Conservation (phyloP, 179 eudicot species). For the Carnegiea gigantea region DNA sequence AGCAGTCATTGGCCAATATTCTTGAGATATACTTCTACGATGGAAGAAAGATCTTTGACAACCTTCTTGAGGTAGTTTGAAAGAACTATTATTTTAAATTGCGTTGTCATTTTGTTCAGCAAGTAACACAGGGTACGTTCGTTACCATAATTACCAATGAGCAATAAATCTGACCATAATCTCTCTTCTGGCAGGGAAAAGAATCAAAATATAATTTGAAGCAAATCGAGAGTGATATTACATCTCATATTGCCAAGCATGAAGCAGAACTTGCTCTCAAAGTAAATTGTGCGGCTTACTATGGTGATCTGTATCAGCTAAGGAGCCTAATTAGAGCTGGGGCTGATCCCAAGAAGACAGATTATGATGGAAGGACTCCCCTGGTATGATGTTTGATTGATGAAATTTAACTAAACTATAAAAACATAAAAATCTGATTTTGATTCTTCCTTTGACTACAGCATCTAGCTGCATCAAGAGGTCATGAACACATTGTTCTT, state of each 20-base stretch:
- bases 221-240: slow-evolving; percentile 75
- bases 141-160: neutral
- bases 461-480: slow-evolving; percentile 82
- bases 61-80: slow-evolving; percentile 68
- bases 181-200: slow-evolving; percentile 48
- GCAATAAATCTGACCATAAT: slow-evolving; percentile 2
- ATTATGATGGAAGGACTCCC: slow-evolving; percentile 90
- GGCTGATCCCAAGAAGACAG: slow-evolving; percentile 84
- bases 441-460: slow-evolving; percentile 18
- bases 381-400: slow-evolving; percentile 45
- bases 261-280: slow-evolving; percentile 94
- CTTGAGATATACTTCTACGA: slow-evolving; percentile 83
- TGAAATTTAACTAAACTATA: neutral
- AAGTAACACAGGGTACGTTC: neutral
- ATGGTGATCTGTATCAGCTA: slow-evolving; percentile 80
- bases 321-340: slow-evolving; percentile 70
- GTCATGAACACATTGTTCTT: slow-evolving; percentile 50
- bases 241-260: slow-evolving; percentile 73
- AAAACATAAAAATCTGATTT: neutral
- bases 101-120: neutral
- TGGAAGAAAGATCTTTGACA: slow-evolving; percentile 66
- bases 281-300: slow-evolving; percentile 74
- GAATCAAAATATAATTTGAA: slow-evolving; percentile 58
- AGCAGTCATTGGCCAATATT: slow-evolving; percentile 73
- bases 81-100: neutral